Base-by-base conservation (phyloP, 768 basidiomycete species). In the Sutorius australiensis region DNA sequence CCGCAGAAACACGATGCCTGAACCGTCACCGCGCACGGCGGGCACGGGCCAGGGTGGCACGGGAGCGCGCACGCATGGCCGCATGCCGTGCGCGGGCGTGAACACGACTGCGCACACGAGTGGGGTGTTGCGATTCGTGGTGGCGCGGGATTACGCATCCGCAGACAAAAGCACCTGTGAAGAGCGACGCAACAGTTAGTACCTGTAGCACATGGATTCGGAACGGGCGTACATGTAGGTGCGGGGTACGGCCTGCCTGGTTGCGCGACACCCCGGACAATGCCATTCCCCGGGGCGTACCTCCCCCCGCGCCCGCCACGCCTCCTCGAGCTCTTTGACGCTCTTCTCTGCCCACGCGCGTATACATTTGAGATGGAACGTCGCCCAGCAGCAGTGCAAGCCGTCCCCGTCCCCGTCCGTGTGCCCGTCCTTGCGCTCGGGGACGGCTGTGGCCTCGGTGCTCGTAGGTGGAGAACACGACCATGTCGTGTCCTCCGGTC, bases 41-140 rank as follows among this genome's bases (percentile, higher is more conserved):
- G 95, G 71, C 97, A 99, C 0, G 95, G 97, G 0, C 95, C 97
- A 0, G 97, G 95, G 67, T 98, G 95, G 63, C 95, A 98, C 13
- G 76, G 74, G 13, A 93, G 66, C 0, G 93, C 82, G 67, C 95
- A 98, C 0, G 91, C 76, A 64, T 98, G 95, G 0, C 77, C 75
- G 60, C 95, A 99, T 0, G 59, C 59, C 28, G 73, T 71, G 2
- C 86, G 80, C 5, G 70, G 53, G 12, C 87, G 82, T 0, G 82
- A 76, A 64, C 89, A 92, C 0, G 83, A 77, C 55, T 79, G 80
- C 1, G 79, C 86, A 57, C 91, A 92, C 3, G 87, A 89, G 62
- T 92, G 89, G 1, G 87, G 86, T 3, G 84, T 87, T 0, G 86
- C 78, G 4, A 87, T 76, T 8, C 85, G 82, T 0, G 83, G 74